These are phyloP conservation scores for Cydonia oblonga DNA, from an alignment of 331 rosid species.

Conservation along the genomic window DNA sequence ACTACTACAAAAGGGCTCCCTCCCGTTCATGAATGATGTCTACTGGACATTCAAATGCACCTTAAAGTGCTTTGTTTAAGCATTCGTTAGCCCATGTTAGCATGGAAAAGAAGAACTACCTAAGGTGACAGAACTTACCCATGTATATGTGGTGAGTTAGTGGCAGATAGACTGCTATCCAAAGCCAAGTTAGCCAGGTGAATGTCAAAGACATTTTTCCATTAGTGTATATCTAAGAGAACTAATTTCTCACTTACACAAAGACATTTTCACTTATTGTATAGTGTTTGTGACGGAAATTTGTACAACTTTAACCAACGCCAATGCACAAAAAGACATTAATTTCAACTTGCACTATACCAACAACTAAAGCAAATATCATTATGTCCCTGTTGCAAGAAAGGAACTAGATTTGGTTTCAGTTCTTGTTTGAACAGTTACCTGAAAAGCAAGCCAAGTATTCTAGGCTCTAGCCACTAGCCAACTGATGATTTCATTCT, in stretches of 20 bases:
- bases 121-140: background rate
- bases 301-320: background rate
- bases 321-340: background rate
- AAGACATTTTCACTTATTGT: background rate
- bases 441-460: slow-evolving; percentile 6
- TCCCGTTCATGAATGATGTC: no score
- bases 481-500: slow-evolving; percentile 7
- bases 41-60: background rate
- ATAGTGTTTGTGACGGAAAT: background rate
- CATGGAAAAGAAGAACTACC: background rate
- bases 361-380: background rate
- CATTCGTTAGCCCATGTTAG: background rate
- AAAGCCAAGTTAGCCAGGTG: no score
- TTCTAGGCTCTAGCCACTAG: background rate
- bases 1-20: no score
- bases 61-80: no score
- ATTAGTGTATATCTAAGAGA: no score
- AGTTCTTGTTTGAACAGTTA: background rate
- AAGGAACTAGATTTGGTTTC: background rate
- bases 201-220: no score
- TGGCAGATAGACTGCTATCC: background rate
- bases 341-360: background rate
- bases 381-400: background rate
- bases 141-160: background rate
- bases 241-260: no score